Evolutionary conservation across 2,329 filamentous ascomycete species (phyloP), one percentile per base, ranked within the genome.

Genomic region (Stylonectria norvegica): DNA sequence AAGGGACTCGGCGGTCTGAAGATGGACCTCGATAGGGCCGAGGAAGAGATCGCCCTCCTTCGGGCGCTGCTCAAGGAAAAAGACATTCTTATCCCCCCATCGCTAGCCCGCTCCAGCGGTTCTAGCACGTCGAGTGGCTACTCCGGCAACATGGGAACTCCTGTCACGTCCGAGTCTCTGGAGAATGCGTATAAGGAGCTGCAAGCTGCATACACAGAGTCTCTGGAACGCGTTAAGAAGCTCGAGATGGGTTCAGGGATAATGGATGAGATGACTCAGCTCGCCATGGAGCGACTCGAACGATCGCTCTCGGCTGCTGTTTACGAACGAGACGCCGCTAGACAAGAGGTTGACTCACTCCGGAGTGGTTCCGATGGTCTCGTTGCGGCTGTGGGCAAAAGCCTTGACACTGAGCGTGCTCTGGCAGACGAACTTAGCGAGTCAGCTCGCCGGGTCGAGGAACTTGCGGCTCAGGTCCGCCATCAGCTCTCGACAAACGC

Each of bases 21-120:
- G 69, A 96, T 95, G 86, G 91, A 97, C 59, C 79, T 98, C 29
- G 93, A 97, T 64, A 86, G 90, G 47, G 90, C 93, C 18, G 89
- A 96, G 64, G 86, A 93, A 61, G 93, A 98, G 67, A 95, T 95
- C 20, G 73, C 79, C 28, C 86, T 86, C n/a, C 75, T 98, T 28
- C 82, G 88, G 30, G 78, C 72, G 20, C 72, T 97, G 18, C 75
- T 97, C 15, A 72, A 83, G 45, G 88, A 95, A 62, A 86, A 90
- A 52, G 89, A 96, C 57, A 89, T 90, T 40, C 72, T 83, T 28
- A 81, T 86, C 17, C 82, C 85, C 0, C 81, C 81, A 32, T 75
- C 76, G 12, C 66, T 76, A 42, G 72, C 69, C 36, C 72, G 71
- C 40, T 60, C 62, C 9, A 71, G 69, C 39, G 58, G 49, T 56